These are phyloP conservation scores for Zea luxurians DNA, from an alignment of 176 grass and related monocot genomes.

Conservation along the genomic window DNA sequence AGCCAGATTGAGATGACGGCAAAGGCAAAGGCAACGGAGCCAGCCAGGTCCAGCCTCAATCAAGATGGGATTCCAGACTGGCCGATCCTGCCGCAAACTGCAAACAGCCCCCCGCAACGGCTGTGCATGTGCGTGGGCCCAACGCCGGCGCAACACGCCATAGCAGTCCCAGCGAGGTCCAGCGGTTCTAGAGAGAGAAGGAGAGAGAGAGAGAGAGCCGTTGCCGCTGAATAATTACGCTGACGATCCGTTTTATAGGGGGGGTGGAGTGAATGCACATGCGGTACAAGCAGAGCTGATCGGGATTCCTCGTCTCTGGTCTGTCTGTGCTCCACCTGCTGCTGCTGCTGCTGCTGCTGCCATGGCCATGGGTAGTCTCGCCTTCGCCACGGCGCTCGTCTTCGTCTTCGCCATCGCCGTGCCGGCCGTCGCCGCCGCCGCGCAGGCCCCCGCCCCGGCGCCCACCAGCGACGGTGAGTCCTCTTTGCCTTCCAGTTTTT, in stretches of 20 bases:
- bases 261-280: background rate
- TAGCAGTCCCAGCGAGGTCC: slow-evolving; percentile 55
- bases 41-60: background rate
- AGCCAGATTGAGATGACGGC: slow-evolving; percentile 13
- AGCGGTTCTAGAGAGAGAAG: slow-evolving; percentile 30
- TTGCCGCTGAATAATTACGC: slow-evolving; percentile 33
- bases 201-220: background rate
- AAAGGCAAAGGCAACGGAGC: background rate
- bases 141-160: slow-evolving; percentile 38
- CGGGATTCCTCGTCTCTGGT: background rate
- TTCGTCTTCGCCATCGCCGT: background rate
- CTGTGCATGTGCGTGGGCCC: slow-evolving; percentile 48
- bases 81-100: background rate
- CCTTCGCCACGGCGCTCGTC: slow-evolving; percentile 26
- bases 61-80: slow-evolving; percentile 43
- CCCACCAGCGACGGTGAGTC: slow-evolving; percentile 62
- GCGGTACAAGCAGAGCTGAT: slow-evolving; percentile 15
- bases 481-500: background rate
- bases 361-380: slow-evolving; percentile 34
- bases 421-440: slow-evolving; percentile 4
- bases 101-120: slow-evolving; percentile 15
- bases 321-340: background rate
- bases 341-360: background rate
- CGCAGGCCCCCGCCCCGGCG: slow-evolving; percentile 58
- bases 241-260: slow-evolving; percentile 21